These are phyloP conservation scores for Suillus weaverae DNA, from an alignment of 768 basidiomycete species.

Conservation along the genomic window DNA sequence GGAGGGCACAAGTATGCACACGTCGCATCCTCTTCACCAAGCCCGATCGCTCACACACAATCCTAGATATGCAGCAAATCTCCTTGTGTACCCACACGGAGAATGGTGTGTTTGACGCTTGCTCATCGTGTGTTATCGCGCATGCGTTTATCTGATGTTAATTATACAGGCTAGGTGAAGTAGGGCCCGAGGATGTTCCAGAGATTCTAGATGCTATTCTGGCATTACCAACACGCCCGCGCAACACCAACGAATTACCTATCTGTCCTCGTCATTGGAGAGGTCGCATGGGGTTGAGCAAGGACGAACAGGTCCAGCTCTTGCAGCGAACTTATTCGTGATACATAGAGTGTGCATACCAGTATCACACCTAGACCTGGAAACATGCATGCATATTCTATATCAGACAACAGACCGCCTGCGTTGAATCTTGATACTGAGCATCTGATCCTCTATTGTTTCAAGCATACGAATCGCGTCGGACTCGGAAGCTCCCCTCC, in stretches of 20 bases:
- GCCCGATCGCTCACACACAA: constrained; percentile 8
- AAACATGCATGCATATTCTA: neutral
- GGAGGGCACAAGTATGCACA: constrained; percentile 77
- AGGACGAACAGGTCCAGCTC: constrained; percentile 54
- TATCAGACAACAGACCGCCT: too few species aligned
- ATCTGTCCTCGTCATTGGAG: constrained; percentile 59
- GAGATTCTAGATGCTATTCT: constrained; percentile 49
- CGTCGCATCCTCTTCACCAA: neutral
- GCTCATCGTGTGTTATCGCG: neutral
- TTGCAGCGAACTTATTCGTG: constrained; percentile 12
- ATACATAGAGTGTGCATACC: neutral
- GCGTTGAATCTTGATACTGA: too few species aligned
- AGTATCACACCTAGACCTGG: neutral
- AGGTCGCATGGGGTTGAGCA: constrained; percentile 67
- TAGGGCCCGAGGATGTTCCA: constrained; percentile 59
- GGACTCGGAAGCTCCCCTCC: too few species aligned
- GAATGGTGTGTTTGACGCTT: constrained; percentile 54
- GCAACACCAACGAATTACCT: constrained; percentile 31
- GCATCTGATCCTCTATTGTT: too few species aligned
- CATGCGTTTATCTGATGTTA: neutral
- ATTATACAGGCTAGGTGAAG: constrained; percentile 55
- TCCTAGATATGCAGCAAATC: constrained; percentile 60
- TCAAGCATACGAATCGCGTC: too few species aligned
- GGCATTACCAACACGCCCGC: constrained; percentile 28
- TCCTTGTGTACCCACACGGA: constrained; percentile 66